Conservation (phyloP, 2,329 filamentous ascomycete genomes). For the Phialophora chinensis region DNA sequence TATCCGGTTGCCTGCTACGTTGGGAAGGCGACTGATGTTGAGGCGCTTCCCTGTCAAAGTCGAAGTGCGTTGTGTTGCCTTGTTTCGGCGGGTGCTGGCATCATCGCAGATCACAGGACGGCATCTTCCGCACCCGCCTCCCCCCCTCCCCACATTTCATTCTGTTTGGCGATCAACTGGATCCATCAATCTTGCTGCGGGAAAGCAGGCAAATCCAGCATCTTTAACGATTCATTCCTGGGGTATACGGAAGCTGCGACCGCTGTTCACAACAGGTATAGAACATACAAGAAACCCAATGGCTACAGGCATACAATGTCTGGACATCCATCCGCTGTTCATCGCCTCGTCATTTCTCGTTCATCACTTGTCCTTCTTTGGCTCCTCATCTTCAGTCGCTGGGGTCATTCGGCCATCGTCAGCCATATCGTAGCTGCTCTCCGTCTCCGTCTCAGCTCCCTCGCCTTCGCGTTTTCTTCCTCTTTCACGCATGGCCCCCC, state of each 20-base stretch:
- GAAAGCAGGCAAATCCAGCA: neutral
- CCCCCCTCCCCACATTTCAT: neutral
- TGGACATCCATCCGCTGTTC: neutral
- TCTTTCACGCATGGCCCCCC: constrained; percentile 82
- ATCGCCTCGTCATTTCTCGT: neutral
- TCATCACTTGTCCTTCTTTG: constrained; percentile 37
- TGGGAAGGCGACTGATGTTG: neutral
- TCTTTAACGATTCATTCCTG: neutral
- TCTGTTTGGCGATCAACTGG: neutral
- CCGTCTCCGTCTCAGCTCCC: constrained; percentile 36
- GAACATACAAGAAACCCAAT: neutral
- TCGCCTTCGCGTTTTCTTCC: constrained; percentile 59
- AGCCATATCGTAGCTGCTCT: constrained; percentile 40
- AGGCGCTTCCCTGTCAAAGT: neutral
- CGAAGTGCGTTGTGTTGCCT: constrained; percentile 2
- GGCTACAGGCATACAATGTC: neutral
- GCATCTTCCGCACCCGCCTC: neutral
- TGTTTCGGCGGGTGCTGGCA: constrained; percentile 1
- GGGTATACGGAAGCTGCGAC: too few species aligned
- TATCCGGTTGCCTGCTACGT: neutral
- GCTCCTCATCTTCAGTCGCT: constrained; percentile 38
- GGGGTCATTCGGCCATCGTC: constrained; percentile 36
- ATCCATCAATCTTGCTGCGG: too few species aligned
- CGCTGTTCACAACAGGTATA: neutral
- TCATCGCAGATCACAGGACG: neutral